Evolutionary conservation across 2,329 filamentous ascomycete genomes (phyloP).

Genomic region (Fusarium palustre): DNA sequence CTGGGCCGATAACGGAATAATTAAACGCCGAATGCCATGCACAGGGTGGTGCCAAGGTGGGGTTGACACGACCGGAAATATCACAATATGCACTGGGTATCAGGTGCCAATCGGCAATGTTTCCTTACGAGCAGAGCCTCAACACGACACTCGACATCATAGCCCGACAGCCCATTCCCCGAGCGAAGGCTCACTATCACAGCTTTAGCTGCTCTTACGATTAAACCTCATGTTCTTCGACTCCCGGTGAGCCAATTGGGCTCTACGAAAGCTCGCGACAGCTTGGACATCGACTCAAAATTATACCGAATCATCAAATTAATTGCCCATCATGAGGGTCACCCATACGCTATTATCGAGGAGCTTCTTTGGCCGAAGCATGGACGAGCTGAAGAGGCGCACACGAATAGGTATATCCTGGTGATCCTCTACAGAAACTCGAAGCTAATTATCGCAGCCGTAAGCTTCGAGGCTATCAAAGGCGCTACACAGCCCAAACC

Average conservation of each 20-base stretch:
- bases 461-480: conserved; percentile 77
- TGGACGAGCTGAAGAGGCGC: conserved; percentile 70
- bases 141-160: conserved; percentile 11
- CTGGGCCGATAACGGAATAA: conserved; percentile 44
- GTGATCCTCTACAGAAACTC: accelerated
- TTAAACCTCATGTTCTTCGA: conserved; percentile 39
- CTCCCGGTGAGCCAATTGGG: conserved; percentile 49
- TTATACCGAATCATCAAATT: conserved; percentile 1
- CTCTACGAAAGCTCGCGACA: conserved; percentile 31
- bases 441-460: conserved; percentile 58
- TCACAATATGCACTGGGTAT: conserved; percentile 15
- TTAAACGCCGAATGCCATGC: conserved; percentile 21
- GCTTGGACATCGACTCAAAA: neutral
- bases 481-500: conserved; percentile 71
- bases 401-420: conserved; percentile 62
- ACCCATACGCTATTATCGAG: conserved; percentile 59
- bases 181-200: conserved; percentile 1
- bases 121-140: conserved; percentile 3
- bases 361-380: conserved; percentile 68
- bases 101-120: conserved; percentile 22
- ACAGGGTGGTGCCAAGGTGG: conserved; percentile 10
- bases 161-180: neutral
- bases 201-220: neutral
- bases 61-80: accelerated
- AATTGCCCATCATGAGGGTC: conserved; percentile 58